phyloP scores from a whole-genome alignment of 805 yeast genomes.

The Jamesozyma jinghongensis region DNA sequence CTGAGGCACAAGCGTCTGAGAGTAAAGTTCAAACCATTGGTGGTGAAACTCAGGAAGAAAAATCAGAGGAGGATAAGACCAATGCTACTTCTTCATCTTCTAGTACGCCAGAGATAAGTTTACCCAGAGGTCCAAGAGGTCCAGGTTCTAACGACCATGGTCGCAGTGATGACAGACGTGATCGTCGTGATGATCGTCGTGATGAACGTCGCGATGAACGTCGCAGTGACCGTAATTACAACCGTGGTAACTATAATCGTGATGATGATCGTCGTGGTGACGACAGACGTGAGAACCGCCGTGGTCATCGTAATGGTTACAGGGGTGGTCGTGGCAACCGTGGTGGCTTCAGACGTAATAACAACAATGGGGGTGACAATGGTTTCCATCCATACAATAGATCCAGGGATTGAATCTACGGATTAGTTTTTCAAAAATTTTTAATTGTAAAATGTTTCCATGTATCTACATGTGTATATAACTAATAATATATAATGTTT shows the following conservation, averaged over 20 bases:
- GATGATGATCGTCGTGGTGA: conserved; percentile 30
- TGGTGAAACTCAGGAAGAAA: conserved; percentile 10
- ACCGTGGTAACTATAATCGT: conserved; percentile 27
- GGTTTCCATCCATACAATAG: conserved; percentile 31
- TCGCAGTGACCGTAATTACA: conserved; percentile 30
- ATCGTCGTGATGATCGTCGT: conserved; percentile 39
- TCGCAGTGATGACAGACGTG: conserved; percentile 38
- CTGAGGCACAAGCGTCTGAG: conserved; percentile 9
- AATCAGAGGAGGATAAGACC: conserved; percentile 3
- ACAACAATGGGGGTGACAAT: conserved; percentile 18
- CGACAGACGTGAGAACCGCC: conserved; percentile 18
- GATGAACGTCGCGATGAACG: conserved; percentile 23
- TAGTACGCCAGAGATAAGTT: conserved; percentile 29
- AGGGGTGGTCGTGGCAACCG: conserved; percentile 17
- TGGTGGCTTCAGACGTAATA: conserved; percentile 4
- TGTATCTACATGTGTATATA: too few relatives aligned
- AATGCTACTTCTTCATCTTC: conserved; percentile 15
- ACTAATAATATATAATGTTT: too few relatives aligned
- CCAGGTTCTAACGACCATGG: conserved; percentile 30
- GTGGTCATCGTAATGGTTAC: conserved; percentile 30
- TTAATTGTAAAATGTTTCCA: background rate
- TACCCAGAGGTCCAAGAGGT: conserved; percentile 47
- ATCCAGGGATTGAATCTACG: conserved; percentile 5
- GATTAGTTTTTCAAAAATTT: too few relatives aligned
- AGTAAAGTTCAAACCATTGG: conserved; percentile 27